phyloP scores from a whole-genome alignment of 495 filamentous ascomycete genomes.

The Penicillium tannophilum region DNA sequence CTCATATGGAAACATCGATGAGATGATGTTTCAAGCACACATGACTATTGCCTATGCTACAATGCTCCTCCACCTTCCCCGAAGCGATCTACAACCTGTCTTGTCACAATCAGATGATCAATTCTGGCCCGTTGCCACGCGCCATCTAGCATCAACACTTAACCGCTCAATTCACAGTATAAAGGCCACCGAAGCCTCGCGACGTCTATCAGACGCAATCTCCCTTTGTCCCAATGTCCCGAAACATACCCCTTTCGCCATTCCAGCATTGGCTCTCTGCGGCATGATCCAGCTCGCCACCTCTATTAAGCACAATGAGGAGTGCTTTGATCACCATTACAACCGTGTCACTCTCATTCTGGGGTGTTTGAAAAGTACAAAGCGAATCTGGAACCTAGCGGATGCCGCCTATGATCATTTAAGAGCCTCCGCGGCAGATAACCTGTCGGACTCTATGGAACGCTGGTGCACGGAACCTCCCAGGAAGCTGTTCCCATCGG shows the following conservation, averaged over 20 bases:
- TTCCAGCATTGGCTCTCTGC: conserved; percentile 36
- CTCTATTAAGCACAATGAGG: conserved; percentile 35
- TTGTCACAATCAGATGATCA: conserved; percentile 29
- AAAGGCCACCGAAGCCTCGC: conserved; percentile 47
- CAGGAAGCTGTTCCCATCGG: conserved; percentile 26
- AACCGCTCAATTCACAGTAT: conserved; percentile 44
- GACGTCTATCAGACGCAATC: conserved; percentile 40
- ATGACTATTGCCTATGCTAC: conserved; percentile 42
- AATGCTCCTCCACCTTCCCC: conserved; percentile 45
- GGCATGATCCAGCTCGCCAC: conserved; percentile 46
- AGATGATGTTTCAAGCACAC: conserved; percentile 51
- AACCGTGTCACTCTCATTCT: conserved; percentile 44
- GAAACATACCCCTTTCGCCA: conserved; percentile 41
- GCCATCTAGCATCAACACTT: conserved; percentile 39
- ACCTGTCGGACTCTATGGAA: conserved; percentile 36
- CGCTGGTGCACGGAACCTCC: conserved; percentile 35
- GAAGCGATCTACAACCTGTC: conserved; percentile 40
- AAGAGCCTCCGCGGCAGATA: conserved; percentile 35
- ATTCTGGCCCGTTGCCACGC: conserved; percentile 31
- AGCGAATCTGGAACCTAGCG: conserved; percentile 37
- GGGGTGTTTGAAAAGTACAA: conserved; percentile 41
- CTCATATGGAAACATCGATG: conserved; percentile 46
- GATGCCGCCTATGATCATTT: conserved; percentile 33
- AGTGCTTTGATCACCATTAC: conserved; percentile 46
- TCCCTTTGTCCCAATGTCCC: conserved; percentile 42